Evolutionary conservation across 2,329 filamentous ascomycete species (phyloP).

Genomic region (Pseudogymnoascus sp.): DNA sequence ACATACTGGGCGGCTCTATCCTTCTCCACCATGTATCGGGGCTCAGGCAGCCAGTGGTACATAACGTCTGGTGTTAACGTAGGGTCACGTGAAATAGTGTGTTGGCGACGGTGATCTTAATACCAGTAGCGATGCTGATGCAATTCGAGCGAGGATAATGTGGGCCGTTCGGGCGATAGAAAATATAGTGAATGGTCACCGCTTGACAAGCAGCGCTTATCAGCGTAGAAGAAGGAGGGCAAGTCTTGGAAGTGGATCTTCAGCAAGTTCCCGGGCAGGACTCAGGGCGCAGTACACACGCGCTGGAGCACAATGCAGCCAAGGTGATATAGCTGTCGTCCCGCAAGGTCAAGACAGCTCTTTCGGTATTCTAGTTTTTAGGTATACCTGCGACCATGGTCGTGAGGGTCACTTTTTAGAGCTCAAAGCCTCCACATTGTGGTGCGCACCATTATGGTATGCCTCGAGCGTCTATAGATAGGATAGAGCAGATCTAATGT

Average conservation of each 20-base stretch:
- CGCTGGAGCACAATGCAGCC: constrained; percentile 13
- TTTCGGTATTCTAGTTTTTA: no score
- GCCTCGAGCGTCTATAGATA: not conserved
- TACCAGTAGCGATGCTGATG: no score
- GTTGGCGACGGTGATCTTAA: no score
- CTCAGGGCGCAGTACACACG: constrained; percentile 14
- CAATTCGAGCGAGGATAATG: constrained; percentile 14
- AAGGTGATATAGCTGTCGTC: not conserved
- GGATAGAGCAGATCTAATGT: not conserved
- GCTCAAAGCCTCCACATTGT: not conserved
- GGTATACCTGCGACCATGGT: no score
- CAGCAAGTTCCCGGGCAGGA: constrained; percentile 14
- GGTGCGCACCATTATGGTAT: not conserved
- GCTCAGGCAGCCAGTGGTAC: no score
- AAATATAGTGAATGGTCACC: constrained; percentile 14
- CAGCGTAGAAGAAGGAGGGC: constrained; percentile 14
- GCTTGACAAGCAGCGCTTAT: constrained; percentile 16
- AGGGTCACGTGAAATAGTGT: no score
- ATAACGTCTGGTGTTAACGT: no score
- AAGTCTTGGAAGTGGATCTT: constrained; percentile 17
- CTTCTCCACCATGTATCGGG: no score
- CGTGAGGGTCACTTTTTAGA: no score
- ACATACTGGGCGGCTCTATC: no score
- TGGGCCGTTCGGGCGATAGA: constrained; percentile 6
- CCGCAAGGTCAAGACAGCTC: not conserved